Evolutionary conservation across 139 green algal genomes (phyloP).

Genomic region (Raphidocelis subcapitata): DNA sequence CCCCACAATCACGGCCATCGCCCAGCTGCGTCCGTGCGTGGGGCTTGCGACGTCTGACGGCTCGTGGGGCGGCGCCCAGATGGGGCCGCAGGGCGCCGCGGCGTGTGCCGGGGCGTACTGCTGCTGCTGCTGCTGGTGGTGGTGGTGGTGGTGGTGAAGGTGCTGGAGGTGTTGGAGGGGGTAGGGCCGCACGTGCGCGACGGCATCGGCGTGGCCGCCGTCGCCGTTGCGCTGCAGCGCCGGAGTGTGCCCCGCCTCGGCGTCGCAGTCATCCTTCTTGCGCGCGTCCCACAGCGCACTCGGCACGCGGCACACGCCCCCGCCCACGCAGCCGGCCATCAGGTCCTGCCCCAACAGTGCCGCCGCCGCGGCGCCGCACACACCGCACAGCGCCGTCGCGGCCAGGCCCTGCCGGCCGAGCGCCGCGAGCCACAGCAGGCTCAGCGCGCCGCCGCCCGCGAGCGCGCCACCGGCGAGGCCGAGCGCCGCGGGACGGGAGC

Average conservation of each 20-base stretch:
- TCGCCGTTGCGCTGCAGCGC: neutral
- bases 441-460: neutral
- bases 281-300: no score
- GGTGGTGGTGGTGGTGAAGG: neutral
- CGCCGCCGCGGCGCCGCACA: neutral
- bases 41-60: no score
- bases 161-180: neutral
- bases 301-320: neutral
- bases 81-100: no score
- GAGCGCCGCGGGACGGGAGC: conserved; percentile 24
- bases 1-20: no score
- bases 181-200: neutral
- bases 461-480: conserved; percentile 3
- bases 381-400: conserved; percentile 9
- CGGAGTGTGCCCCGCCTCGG: no score
- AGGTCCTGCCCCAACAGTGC: conserved; percentile 17
- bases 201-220: no score
- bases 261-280: no score
- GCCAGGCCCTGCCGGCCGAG: neutral
- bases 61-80: no score
- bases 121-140: neutral
- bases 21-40: no score
- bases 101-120: neutral
- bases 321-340: conserved; percentile 7
- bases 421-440: neutral